Percentiles rank a stretch among this genome's conserved stretches.
These are phyloP conservation scores for Chimonanthus praecox DNA, from an alignment of 164 flowering plant species.

Conservation along the genomic window DNA sequence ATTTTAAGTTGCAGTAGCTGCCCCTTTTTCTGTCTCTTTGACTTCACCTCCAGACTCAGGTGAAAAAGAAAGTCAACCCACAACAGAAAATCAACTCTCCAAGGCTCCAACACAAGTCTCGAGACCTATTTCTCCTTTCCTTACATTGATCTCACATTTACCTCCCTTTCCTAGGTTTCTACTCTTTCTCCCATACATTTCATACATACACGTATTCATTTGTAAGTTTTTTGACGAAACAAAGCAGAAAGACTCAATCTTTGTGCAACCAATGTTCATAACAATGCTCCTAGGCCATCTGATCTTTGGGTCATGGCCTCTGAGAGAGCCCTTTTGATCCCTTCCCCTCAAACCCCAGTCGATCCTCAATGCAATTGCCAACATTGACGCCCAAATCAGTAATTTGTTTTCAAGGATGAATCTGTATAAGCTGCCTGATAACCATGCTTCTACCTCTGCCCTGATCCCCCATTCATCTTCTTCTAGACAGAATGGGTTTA, in stretches of 20 bases:
- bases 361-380: neutral
- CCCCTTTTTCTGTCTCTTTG: neutral
- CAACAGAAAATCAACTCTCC: neutral
- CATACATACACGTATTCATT: neutral
- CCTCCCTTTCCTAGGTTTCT: neutral
- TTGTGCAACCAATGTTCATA: neutral
- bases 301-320: constrained; percentile 45
- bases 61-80: too few relatives aligned
- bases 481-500: constrained; percentile 40
- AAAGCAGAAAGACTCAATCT: neutral
- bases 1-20: neutral
- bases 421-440: neutral
- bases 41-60: neutral
- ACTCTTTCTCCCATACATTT: neutral
- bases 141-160: too few relatives aligned
- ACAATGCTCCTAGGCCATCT: constrained; percentile 16
- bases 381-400: neutral
- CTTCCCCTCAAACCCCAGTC: constrained; percentile 30
- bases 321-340: constrained; percentile 38
- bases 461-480: constrained; percentile 20
- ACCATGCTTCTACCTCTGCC: constrained; percentile 8
- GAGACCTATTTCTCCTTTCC: neutral
- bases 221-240: too few relatives aligned
- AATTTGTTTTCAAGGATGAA: neutral
- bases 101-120: neutral